Evolutionary conservation across 345 rosid genomes (phyloP), one percentile per base, ranked within the genome.

Genomic region (Aegle marmelos): DNA sequence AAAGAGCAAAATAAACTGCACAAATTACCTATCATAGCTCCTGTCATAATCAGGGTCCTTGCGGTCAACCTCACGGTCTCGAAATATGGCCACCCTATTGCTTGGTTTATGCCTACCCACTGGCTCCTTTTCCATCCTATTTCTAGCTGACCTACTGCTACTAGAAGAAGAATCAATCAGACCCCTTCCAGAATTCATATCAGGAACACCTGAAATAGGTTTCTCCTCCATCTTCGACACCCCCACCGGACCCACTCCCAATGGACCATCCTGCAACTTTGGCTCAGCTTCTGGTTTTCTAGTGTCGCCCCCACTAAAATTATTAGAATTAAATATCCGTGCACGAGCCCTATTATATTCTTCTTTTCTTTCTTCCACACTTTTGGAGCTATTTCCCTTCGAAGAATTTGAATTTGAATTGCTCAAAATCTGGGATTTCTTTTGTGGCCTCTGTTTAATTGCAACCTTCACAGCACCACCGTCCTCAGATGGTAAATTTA

Each of bases 41-140:
- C 97, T 84, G 86, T 92, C 91, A 90, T 90, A 92, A 82, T 92
- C 97, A 48, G 97, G 97, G 69, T 92, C 97, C 78, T 87, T 90
- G 68, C 91, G 88, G 9, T 92, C 97, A 76, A 86, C 75, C 62
- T 92, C 94, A 69, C 92, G 91, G 72, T 92, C 97, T 75, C 97
- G 93, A 82, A 92, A 92, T 74, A 90, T 89, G 72, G 97, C 97
- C 75, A 92, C 94, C 85, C 87, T 76, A 72, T 62, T 90, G 80
- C 81, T 86, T 72, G 89, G 87, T 81, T 75, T 88, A 27, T 76
- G 61, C 85, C 94, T 89, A 75, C 87, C 83, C 63, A 85, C 69
- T 41, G 91, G 87, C 82, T 92, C 97, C 79, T 80, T 92, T 64
- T 92, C 97, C 24, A 76, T 59, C 85, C 97, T 89, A 83, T 81